These are phyloP conservation scores for Leccinum variicolor DNA, from an alignment of 768 basidiomycete species.

Conservation along the genomic window DNA sequence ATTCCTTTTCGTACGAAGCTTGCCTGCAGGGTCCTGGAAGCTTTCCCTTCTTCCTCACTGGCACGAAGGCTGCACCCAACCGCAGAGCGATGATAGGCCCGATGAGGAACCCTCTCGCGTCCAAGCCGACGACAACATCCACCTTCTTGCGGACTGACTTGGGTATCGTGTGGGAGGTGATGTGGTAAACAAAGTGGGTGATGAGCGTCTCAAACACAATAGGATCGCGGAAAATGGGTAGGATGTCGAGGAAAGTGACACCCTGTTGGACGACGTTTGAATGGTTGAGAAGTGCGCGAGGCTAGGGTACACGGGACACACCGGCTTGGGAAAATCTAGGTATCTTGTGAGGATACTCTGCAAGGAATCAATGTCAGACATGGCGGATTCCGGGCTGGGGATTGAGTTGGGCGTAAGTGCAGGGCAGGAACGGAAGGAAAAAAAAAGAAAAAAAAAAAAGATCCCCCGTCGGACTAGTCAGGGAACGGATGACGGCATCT, in stretches of 20 bases:
- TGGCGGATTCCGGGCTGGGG: conserved; percentile 25
- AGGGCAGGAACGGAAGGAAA: conserved; percentile 1
- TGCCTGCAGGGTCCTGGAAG: conserved; percentile 82
- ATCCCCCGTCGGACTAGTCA: background rate
- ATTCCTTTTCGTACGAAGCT: conserved; percentile 87
- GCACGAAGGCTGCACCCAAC: conserved; percentile 91
- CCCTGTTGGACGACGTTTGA: conserved; percentile 48
- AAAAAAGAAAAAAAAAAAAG: conserved; percentile 5
- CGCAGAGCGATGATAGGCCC: conserved; percentile 91
- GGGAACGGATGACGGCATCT: background rate
- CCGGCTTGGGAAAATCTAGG: conserved; percentile 89
- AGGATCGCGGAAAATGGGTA: conserved; percentile 87
- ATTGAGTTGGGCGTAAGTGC: background rate
- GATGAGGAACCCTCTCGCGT: conserved; percentile 93
- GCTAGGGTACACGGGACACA: conserved; percentile 23
- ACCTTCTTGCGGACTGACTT: conserved; percentile 60
- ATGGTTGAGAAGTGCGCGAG: background rate
- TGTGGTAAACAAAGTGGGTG: conserved; percentile 81
- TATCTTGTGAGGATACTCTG: conserved; percentile 57
- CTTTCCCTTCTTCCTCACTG: conserved; percentile 92
- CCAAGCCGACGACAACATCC: conserved; percentile 92
- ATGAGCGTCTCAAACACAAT: conserved; percentile 86
- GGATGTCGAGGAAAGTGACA: conserved; percentile 90
- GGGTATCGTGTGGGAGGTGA: conserved; percentile 75
- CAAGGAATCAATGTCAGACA: conserved; percentile 77